Conservation (phyloP, 2,329 filamentous ascomycete genomes). For the Xylaria sp. region DNA sequence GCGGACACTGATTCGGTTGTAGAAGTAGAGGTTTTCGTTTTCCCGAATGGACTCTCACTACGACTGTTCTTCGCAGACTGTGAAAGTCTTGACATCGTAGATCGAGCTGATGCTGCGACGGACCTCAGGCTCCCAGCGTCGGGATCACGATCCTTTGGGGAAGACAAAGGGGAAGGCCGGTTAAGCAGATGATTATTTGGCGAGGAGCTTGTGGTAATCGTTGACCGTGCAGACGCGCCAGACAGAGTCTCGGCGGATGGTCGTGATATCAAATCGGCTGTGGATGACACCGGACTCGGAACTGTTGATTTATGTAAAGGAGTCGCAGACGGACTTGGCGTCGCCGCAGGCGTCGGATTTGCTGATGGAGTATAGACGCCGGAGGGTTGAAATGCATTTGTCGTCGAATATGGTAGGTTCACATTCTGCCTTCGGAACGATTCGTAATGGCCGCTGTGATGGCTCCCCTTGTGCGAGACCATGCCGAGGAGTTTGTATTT, state of each 20-base stretch:
- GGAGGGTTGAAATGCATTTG: slow-evolving; percentile 79
- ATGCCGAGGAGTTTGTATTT: slow-evolving; percentile 87
- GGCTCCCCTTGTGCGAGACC: slow-evolving; percentile 94
- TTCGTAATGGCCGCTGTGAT: slow-evolving; percentile 97
- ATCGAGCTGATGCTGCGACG: slow-evolving; percentile 66
- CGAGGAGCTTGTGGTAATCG: slow-evolving; percentile 40
- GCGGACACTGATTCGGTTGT: slow-evolving; percentile 22
- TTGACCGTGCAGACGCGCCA: slow-evolving; percentile 51
- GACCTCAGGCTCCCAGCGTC: slow-evolving; percentile 66
- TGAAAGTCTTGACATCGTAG: slow-evolving; percentile 62
- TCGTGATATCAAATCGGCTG: slow-evolving; percentile 59
- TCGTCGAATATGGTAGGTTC: slow-evolving; percentile 82
- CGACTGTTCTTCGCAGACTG: slow-evolving; percentile 53
- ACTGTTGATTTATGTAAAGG: slow-evolving; percentile 53
- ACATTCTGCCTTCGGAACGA: slow-evolving; percentile 89
- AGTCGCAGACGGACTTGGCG: slow-evolving; percentile 58
- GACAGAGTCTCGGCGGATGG: slow-evolving; percentile 53
- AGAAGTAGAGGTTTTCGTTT: slow-evolving; percentile 42
- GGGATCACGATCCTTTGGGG: slow-evolving; percentile 54
- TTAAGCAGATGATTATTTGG: slow-evolving; percentile 35
- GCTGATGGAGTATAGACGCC: slow-evolving; percentile 76
- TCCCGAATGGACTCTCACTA: slow-evolving; percentile 45
- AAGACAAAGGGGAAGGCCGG: slow-evolving; percentile 42
- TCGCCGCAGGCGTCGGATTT: slow-evolving; percentile 58
- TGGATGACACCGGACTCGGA: slow-evolving; percentile 59